Evolutionary conservation across 139 green algal genomes (phyloP).

Genomic region (Chlorella vulgaris): DNA sequence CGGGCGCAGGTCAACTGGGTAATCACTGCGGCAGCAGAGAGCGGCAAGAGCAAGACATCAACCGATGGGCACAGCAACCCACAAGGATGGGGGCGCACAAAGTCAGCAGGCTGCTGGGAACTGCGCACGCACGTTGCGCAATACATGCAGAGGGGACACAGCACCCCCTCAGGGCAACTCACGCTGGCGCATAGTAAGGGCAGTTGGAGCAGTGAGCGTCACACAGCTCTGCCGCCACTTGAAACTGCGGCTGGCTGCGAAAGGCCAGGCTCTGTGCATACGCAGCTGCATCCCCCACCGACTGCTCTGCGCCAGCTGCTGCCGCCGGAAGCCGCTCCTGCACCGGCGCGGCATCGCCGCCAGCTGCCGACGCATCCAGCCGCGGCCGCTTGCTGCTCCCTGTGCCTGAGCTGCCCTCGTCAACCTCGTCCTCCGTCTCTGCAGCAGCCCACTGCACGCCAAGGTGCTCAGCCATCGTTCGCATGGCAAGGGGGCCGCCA

Average conservation of each 20-base stretch:
- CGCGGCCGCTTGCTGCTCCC: conserved; percentile 25
- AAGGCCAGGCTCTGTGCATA: conserved; percentile 12
- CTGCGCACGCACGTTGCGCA: too few species aligned
- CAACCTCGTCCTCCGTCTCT: neutral
- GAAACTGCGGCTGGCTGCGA: neutral
- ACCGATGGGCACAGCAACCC: too few species aligned
- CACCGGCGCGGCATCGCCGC: neutral
- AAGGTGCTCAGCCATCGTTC: conserved; percentile 24
- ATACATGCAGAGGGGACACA: too few species aligned
- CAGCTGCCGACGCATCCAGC: neutral
- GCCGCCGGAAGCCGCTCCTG: too few species aligned
- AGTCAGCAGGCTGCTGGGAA: too few species aligned
- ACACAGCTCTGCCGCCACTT: neutral
- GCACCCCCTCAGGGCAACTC: too few species aligned
- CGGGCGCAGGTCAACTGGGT: conserved; percentile 49
- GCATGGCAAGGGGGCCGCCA: conserved; percentile 23
- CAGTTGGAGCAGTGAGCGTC: conserved; percentile 50
- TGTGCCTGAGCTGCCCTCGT: neutral
- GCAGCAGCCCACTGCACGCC: conserved; percentile 10
- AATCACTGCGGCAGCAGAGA: conserved; percentile 28
- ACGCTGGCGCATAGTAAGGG: conserved; percentile 38
- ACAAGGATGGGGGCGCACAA: too few species aligned
- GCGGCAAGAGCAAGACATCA: too few species aligned
- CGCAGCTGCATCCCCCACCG: neutral
- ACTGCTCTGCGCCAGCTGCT: neutral